A percentile compares a stretch with the other conserved stretches of the same genome.
These are phyloP conservation scores for Yamadazyma friedrichii DNA, from an alignment of 1,139 yeast species.

Conservation along the genomic window DNA sequence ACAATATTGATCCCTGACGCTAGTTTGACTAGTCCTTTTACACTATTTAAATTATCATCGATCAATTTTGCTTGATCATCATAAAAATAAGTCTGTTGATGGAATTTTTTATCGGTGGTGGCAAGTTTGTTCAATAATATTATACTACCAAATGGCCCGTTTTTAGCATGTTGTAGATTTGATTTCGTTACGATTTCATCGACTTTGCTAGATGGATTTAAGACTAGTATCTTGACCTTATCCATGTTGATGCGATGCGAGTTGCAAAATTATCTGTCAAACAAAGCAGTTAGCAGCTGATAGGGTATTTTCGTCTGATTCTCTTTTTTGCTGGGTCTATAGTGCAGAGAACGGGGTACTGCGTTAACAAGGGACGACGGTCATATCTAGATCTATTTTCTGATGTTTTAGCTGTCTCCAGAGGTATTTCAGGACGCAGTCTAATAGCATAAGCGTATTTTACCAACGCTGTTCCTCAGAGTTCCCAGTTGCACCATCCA, in stretches of 20 bases:
- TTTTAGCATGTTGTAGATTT: conserved; percentile 49
- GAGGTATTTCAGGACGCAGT: too few relatives aligned
- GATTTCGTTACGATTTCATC: conserved; percentile 47
- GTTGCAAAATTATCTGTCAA: conserved; percentile 2
- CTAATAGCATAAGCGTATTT: too few relatives aligned
- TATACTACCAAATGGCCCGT: conserved; percentile 64
- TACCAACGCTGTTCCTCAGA: too few relatives aligned
- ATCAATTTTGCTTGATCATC: neutral
- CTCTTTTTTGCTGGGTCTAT: too few relatives aligned
- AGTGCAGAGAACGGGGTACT: too few relatives aligned
- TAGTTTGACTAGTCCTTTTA: conserved; percentile 28
- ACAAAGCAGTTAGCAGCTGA: neutral
- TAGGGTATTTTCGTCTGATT: neutral
- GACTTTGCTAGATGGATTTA: conserved; percentile 47
- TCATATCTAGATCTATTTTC: too few relatives aligned
- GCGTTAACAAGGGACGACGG: too few relatives aligned
- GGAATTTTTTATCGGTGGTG: conserved; percentile 2
- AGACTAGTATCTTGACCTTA: conserved; percentile 39
- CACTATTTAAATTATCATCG: conserved; percentile 1
- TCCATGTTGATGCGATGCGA: conserved; percentile 10
- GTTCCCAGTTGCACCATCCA: too few relatives aligned
- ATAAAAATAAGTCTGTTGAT: conserved; percentile 8
- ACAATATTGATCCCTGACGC: conserved; percentile 49
- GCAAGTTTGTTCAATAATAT: conserved; percentile 50
- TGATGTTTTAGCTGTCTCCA: too few relatives aligned